Evolutionary conservation across 306 rosid species (phyloP), one percentile per base, ranked within the genome.

Genomic region (Alnus rubra): DNA sequence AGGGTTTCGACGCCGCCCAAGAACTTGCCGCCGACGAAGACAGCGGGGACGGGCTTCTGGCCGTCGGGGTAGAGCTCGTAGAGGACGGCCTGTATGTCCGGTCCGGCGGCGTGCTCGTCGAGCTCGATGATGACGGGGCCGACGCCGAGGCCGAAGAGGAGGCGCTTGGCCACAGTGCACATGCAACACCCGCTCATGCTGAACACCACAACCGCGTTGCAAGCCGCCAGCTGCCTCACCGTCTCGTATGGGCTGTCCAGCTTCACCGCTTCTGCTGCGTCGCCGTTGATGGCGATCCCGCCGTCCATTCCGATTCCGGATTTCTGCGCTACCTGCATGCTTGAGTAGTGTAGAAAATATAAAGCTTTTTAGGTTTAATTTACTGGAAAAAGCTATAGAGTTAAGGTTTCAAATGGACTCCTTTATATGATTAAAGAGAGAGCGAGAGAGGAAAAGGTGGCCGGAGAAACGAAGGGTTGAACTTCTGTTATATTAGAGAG

Each of bases 1-100:
- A 93, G 96, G 4, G 90, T 79, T 75, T 93, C 90, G n/a, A 93
- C 90, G 30, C 97, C 97, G 1, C 97, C 97, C 13, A 93, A 80
- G 79, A 93, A 89, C 89, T 86, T 88, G 1, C 97, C 97, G 0
- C 96, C 97, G 0, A 93, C 70, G 64, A 93, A 93, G 44, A 93
- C 86, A 9, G 96, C 94, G 0, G 96, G 97, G 8, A 89, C 71
- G 1, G 89, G 77, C 12, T 85, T 86, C 67, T 71, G 87, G 23
- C 65, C 45, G 0, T 60, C 84, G 13, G 58, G 50, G 52, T n/a
- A 23, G 72, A 90, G 78, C 74, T 84, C 83, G 73, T 15, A 64
- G 55, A 93, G 93, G 12, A 86, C 83, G 6, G 88, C 84, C 56
- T 81, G 76, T 55, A 93, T 91, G 69, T 80, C 82, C 1, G 82